Evolutionary conservation across 345 rosid genomes (phyloP), one percentile per base, ranked within the genome.

Genomic region (Ceriops tagal): DNA sequence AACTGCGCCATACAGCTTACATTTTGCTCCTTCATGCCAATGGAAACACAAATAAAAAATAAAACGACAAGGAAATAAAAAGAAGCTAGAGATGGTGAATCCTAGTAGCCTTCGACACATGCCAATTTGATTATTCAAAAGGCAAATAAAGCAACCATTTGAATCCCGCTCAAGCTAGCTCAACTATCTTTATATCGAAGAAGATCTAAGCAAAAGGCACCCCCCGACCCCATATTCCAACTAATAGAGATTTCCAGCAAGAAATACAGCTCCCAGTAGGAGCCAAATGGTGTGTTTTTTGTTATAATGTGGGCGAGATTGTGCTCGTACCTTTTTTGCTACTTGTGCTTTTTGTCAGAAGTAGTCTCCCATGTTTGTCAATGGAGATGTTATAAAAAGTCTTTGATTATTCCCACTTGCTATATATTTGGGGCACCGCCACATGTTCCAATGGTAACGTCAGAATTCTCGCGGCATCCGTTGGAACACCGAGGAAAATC

Each of bases 361-460:
- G 60, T 43, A 46, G 20, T 46, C 53, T 24, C 8, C 39, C 28
- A 64, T 52, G n/a, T 7, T 37, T 53, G 21, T 18, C 5, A 35
- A 35, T 47, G 18, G 47, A n/a, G 19, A 46, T 22, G 52, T 53
- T 6, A 55, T 66, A 8, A 70, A 64, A 65, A 66, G 67, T 64
- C 8, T 21, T 15, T 19, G 55, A 22, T 37, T 30, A 1, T 53
- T 16, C 27, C 31, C 32, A 31, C 43, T 53, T 28, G 52, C 28
- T 66, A 32, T 51, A 8, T 53, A 65, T 34, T 64, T 58, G 69
- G 87, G 87, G 85, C 67, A 39, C 65, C 65, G 83, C 80, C 87
- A 77, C 73, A 74, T 62, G 80, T 81, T 71, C 74, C 69, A n/a
- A 53, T 26, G 8, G 27, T 60, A 8, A 59, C 28, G 37, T 60